Conservation (phyloP, 805 yeast species). For the Suhomyces sp. region DNA sequence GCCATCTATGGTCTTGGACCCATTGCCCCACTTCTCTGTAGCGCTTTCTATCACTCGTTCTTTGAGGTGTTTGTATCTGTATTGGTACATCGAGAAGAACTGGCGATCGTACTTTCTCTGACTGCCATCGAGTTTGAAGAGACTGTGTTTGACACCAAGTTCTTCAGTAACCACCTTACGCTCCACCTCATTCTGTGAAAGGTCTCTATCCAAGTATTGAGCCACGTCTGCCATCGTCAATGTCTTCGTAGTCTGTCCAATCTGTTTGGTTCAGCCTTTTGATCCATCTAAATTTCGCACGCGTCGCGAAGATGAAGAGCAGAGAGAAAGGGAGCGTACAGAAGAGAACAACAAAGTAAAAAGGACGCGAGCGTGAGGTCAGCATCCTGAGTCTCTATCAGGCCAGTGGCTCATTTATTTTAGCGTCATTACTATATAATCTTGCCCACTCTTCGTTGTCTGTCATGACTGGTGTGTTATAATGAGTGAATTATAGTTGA, state of each 20-base stretch:
- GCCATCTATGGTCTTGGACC: conserved; percentile 31
- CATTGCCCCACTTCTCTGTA: conserved; percentile 53
- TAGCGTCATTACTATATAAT: too few species aligned
- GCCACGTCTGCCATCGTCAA: neutral
- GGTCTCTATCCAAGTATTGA: conserved; percentile 5
- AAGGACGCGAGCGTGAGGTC: too few species aligned
- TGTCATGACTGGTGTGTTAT: too few species aligned
- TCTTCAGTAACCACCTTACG: neutral
- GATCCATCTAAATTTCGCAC: neutral
- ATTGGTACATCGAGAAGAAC: conserved; percentile 43
- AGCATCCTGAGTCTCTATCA: too few species aligned
- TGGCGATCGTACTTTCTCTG: conserved; percentile 36
- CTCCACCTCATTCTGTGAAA: neutral
- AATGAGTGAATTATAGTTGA: too few species aligned
- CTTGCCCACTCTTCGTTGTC: too few species aligned
- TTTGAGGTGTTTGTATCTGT: conserved; percentile 32
- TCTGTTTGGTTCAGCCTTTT: neutral
- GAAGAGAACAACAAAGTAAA: too few species aligned
- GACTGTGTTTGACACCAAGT: conserved; percentile 10
- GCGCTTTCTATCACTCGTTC: conserved; percentile 34
- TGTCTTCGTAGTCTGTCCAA: neutral
- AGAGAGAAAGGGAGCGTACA: neutral
- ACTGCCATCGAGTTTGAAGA: conserved; percentile 17
- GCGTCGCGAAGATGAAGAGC: neutral
- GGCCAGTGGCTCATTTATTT: too few species aligned